Conservation (phyloP, 805 yeast genomes). For the Zygotorulaspora chibaensis region DNA sequence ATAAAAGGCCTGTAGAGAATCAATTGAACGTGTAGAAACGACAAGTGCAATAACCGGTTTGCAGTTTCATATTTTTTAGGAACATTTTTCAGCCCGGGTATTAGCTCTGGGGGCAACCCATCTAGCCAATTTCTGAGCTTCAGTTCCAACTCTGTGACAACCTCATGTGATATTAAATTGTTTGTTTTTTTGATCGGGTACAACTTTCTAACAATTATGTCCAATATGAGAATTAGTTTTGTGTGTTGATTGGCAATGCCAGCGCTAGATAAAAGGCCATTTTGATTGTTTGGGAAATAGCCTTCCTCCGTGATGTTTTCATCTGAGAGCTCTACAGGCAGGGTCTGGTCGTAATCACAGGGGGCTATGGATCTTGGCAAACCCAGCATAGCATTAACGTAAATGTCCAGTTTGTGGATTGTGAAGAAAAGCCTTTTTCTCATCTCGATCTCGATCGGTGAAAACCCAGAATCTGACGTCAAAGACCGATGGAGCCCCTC, state of each 20-base stretch:
- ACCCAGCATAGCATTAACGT: constrained; percentile 84
- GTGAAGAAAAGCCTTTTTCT: constrained; percentile 86
- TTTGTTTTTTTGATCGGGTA: constrained; percentile 50
- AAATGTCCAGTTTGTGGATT: constrained; percentile 84
- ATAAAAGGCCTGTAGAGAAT: constrained; percentile 87
- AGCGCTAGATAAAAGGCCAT: constrained; percentile 33
- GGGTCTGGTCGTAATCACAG: constrained; percentile 80
- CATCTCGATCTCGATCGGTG: constrained; percentile 75
- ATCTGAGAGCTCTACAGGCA: constrained; percentile 82
- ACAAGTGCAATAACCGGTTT: constrained; percentile 66
- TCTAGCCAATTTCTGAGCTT: constrained; percentile 73
- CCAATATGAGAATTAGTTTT: constrained; percentile 60
- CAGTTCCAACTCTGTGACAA: constrained; percentile 64
- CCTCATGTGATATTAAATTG: constrained; percentile 36
- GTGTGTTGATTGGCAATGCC: constrained; percentile 83
- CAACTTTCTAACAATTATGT: constrained; percentile 63
- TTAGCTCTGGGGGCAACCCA: constrained; percentile 64
- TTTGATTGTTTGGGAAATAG: constrained; percentile 23
- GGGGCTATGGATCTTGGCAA: constrained; percentile 72
- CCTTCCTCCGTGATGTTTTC: constrained; percentile 71
- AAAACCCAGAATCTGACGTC: constrained; percentile 43
- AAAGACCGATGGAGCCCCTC: constrained; percentile 81
- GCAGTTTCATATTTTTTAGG: constrained; percentile 57
- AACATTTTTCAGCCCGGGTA: constrained; percentile 44
- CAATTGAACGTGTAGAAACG: constrained; percentile 76